Percentiles rank a stretch among this genome's conserved stretches.
Conservation (phyloP, 2,329 filamentous ascomycete genomes). For the Colletotrichum tropicicola region DNA sequence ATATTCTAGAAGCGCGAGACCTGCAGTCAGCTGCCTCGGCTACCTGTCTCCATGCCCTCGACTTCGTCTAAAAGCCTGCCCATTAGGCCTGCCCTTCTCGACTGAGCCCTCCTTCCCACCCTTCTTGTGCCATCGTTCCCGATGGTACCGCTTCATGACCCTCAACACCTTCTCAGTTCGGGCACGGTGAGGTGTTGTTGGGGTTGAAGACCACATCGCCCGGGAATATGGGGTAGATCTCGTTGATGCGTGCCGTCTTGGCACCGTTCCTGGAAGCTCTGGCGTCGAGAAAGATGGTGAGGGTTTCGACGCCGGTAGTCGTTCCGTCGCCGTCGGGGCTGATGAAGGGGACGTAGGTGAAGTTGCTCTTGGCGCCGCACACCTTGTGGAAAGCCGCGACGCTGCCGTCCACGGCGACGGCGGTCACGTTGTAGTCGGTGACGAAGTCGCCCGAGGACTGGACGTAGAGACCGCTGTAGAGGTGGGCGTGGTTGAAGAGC, state of each 20-base stretch:
- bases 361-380: background rate
- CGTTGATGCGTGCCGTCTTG: background rate
- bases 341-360: background rate
- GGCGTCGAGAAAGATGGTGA: background rate
- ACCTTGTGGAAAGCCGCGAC: background rate
- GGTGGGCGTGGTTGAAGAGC: background rate
- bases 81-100: no score
- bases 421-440: background rate
- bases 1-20: no score
- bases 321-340: background rate
- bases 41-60: no score
- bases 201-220: background rate
- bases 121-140: no score
- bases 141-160: no score
- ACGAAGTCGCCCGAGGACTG: slow-evolving; percentile 4
- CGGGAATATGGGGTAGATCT: background rate
- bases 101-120: no score
- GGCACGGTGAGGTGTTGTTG: slow-evolving; percentile 11
- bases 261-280: background rate
- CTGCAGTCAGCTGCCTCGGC: no score
- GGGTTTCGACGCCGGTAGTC: background rate
- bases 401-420: background rate
- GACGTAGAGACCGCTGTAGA: background rate
- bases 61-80: no score
- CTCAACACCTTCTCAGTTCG: no score